Percentiles rank a stretch among this genome's conserved stretches.
Conservation (phyloP, 345 rosid species). For the Corchorus capsularis region DNA sequence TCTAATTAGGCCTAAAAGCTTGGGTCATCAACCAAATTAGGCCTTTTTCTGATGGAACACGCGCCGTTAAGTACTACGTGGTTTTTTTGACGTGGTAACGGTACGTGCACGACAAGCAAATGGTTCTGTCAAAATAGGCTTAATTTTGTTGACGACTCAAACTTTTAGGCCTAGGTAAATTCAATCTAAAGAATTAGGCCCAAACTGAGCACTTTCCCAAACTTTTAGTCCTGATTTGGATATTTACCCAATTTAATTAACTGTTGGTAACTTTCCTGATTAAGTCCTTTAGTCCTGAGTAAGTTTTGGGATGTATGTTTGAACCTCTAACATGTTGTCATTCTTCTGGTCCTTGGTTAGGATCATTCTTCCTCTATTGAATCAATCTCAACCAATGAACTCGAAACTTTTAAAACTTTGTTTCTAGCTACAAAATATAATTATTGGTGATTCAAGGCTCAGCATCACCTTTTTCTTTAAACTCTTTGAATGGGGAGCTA, state of each 20-base stretch:
- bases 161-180: too few relatives aligned
- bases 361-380: not conserved
- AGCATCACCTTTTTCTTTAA: not conserved
- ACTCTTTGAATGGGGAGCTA: not conserved
- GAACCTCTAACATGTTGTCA: not conserved
- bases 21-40: too few relatives aligned
- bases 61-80: too few relatives aligned
- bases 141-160: too few relatives aligned
- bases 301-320: conserved; percentile 2
- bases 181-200: too few relatives aligned
- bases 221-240: too few relatives aligned
- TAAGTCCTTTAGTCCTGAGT: not conserved
- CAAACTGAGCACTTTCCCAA: too few relatives aligned
- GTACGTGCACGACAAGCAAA: too few relatives aligned
- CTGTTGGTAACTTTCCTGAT: not conserved
- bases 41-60: too few relatives aligned
- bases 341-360: not conserved
- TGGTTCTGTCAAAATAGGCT: too few relatives aligned
- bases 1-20: too few relatives aligned
- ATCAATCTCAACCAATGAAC: not conserved
- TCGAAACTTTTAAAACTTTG: not conserved
- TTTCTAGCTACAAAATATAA: not conserved
- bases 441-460: not conserved
- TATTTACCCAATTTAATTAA: not conserved
- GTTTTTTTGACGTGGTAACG: too few relatives aligned